Conservation (phyloP, 345 rosid species). For the Syzygium jambos region DNA sequence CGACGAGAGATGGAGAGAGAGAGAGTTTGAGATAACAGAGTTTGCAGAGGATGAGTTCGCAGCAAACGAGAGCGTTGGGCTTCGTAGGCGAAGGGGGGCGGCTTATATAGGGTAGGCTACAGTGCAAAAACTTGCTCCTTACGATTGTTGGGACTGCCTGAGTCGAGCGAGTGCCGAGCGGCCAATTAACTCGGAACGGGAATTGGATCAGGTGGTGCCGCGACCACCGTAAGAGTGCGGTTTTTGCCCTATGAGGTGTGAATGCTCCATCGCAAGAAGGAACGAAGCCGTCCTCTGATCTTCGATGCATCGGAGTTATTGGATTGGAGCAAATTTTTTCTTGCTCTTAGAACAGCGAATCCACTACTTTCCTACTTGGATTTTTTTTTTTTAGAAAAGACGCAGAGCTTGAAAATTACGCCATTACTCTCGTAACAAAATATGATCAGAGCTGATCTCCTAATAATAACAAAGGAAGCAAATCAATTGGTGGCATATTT, state of each 20-base stretch:
- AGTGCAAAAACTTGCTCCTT: not conserved
- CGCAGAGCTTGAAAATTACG: too few species aligned
- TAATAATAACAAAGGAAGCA: too few species aligned
- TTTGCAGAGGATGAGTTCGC: not conserved
- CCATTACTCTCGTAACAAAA: too few species aligned
- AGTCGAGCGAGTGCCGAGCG: not conserved
- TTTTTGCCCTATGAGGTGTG: not conserved
- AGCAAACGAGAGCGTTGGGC: not conserved
- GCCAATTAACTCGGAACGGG: not conserved
- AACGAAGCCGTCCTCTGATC: not conserved
- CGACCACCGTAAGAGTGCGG: not conserved
- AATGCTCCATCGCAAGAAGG: not conserved
- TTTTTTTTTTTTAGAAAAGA: too few species aligned
- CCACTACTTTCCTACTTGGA: not conserved
- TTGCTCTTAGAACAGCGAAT: not conserved
- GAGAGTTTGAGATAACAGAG: not conserved
- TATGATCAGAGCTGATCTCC: too few species aligned
- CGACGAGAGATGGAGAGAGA: not conserved
- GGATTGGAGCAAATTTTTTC: not conserved
- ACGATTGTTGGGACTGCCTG: not conserved
- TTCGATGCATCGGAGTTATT: not conserved
- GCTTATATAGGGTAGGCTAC: fast-evolving
- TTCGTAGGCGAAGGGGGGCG: not conserved
- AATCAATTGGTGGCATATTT: too few species aligned
- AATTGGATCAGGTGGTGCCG: not conserved